phyloP scores from a whole-genome alignment of 768 basidiomycete genomes.

The Inosperma sp. region DNA sequence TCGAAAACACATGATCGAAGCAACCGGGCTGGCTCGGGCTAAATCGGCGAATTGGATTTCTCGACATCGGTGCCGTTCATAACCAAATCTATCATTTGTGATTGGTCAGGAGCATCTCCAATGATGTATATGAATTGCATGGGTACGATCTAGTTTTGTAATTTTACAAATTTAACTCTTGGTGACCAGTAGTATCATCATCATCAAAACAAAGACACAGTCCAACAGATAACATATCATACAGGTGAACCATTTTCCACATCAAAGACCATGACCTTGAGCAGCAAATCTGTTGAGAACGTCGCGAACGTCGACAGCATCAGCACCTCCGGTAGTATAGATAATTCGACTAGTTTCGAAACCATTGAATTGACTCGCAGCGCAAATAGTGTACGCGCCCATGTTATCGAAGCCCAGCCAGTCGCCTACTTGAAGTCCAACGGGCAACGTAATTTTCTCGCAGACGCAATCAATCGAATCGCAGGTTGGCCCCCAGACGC shows the following conservation, averaged over 20 bases:
- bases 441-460: conserved; percentile 56
- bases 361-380: conserved; percentile 83
- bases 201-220: neutral
- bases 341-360: conserved; percentile 76
- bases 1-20: conserved; percentile 15
- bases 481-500: conserved; percentile 98
- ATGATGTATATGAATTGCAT: no score
- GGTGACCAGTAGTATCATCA: no score
- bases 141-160: no score
- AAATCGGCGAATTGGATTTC: conserved; percentile 4
- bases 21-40: conserved; percentile 17
- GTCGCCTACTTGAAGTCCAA: conserved; percentile 80
- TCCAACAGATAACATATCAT: conserved; percentile 10
- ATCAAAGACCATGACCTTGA: conserved; percentile 36
- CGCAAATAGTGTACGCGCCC: conserved; percentile 99
- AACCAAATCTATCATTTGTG: conserved; percentile 44
- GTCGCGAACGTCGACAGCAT: conserved; percentile 35
- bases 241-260: conserved; percentile 6
- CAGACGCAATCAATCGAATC: conserved; percentile 95
- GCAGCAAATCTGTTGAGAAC: conserved; percentile 48
- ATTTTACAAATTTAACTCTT: no score
- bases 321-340: conserved; percentile 64
- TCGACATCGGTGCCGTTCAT: conserved; percentile 5
- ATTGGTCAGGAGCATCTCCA: no score
- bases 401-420: conserved; percentile 98